Evolutionary conservation across 257 asterid genomes (phyloP).

Genomic region (Nicotiana knightiana): DNA sequence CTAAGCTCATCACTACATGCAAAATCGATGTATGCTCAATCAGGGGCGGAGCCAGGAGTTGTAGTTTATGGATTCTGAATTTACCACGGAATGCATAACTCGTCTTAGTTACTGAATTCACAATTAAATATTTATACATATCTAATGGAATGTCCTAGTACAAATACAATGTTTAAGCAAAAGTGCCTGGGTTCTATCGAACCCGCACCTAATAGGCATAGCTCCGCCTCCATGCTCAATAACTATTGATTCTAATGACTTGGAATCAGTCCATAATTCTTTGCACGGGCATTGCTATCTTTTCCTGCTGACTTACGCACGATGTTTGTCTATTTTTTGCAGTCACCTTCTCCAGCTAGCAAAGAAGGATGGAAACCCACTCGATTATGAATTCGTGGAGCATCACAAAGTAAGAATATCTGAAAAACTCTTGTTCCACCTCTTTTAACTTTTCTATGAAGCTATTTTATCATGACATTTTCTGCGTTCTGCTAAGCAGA

Average conservation of each 20-base stretch:
- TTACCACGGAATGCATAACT: too few relatives aligned
- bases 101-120: too few relatives aligned
- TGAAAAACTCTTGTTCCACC: neutral
- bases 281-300: neutral
- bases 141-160: too few relatives aligned
- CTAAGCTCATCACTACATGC: neutral
- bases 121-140: too few relatives aligned
- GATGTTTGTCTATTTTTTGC: constrained; percentile 12
- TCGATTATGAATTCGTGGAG: constrained; percentile 76
- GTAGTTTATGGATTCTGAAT: too few relatives aligned
- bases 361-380: constrained; percentile 75
- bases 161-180: too few relatives aligned
- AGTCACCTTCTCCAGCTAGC: constrained; percentile 96
- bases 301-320: neutral
- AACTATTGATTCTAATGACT: neutral
- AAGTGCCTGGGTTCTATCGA: too few relatives aligned
- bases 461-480: constrained; percentile 10
- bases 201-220: too few relatives aligned
- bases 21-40: neutral
- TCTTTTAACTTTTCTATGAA: neutral
- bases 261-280: neutral
- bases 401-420: constrained; percentile 71
- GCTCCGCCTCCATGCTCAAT: neutral
- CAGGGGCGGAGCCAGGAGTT: too few relatives aligned
- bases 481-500: constrained; percentile 33